Evolutionary conservation across 2,329 filamentous ascomycete species (phyloP).

Genomic region (Nakataea oryzae): DNA sequence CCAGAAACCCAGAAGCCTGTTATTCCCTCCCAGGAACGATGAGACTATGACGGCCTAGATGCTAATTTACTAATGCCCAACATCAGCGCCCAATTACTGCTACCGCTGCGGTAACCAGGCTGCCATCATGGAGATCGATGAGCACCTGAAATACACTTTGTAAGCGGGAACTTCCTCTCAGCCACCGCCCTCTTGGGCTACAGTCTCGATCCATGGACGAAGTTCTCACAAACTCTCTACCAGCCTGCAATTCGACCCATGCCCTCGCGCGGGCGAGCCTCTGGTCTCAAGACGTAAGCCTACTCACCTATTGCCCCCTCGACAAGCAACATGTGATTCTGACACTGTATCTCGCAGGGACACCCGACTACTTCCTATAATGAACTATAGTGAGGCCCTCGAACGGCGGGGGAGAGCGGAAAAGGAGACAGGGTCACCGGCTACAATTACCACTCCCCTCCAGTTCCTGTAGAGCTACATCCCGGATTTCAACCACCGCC

Average conservation of each 20-base stretch:
- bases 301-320: neutral
- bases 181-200: neutral
- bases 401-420: neutral
- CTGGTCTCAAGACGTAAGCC: slow-evolving; percentile 87
- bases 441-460: neutral
- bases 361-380: slow-evolving; percentile 98
- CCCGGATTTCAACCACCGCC: neutral
- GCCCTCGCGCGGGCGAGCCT: slow-evolving; percentile 90
- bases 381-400: slow-evolving; percentile 3
- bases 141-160: slow-evolving; percentile 99
- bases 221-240: slow-evolving; percentile 1
- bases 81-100: slow-evolving; percentile 78
- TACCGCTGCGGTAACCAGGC: slow-evolving; percentile 98
- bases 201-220: neutral
- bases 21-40: neutral
- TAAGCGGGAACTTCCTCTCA: slow-evolving; percentile 38
- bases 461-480: neutral
- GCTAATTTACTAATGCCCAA: slow-evolving; percentile 13
- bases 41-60: neutral
- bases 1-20: neutral
- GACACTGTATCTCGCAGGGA: slow-evolving; percentile 37
- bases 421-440: neutral
- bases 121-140: slow-evolving; percentile 99
- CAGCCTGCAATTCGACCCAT: slow-evolving; percentile 98
- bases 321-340: neutral